Base-by-base conservation (phyloP, 495 filamentous ascomycete species). In the Hypoxylon intermedium region DNA sequence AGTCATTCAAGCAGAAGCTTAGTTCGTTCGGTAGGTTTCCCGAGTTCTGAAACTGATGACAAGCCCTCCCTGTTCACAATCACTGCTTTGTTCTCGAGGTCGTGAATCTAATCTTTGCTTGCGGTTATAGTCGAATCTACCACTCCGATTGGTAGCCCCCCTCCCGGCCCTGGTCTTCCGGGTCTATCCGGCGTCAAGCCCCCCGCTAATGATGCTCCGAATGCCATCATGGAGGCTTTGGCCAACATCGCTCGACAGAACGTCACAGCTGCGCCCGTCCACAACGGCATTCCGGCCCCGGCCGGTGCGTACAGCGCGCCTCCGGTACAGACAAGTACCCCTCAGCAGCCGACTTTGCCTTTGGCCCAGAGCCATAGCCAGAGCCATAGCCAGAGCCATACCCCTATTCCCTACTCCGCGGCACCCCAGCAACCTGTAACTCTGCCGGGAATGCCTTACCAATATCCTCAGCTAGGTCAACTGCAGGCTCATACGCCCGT, bases 191-290 rank as follows among this genome's bases (percentile, higher is more conserved):
- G 64, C 40, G 54, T 37, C n/a, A 69, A 67, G 40, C 46, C 68
- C n/a, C 16, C 62, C 11, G 24, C 45, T 7, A 47, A 49, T 23
- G 66, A 71, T 41, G 68, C 66, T 26, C 68, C 68, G n/a, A 83
- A 89, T 69, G 89, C 87, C 56, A 92, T 96, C 68, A 78, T 94
- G 78, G 89, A 89, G 67, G 89, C 89, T 24, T 82, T 96, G 54
- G 90, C 90, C 40, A 89, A 89, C 63, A 91, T 96, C 79, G 90
- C 90, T 31, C 89, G 91, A 52, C 87, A 92, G 71, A 93, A 89
- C 72, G 78, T 77, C 40, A 82, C 86, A 49, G 75, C 83, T 9
- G 81, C 86, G 7, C 83, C 89, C 20, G 75, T 79, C 67, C 80
- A 72, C 51, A 72, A 81, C 18, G 74, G 70, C 55, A 67, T 82